These are phyloP conservation scores for Hordeum marinum DNA, from an alignment of 176 grass and related monocot genomes.

Conservation along the genomic window DNA sequence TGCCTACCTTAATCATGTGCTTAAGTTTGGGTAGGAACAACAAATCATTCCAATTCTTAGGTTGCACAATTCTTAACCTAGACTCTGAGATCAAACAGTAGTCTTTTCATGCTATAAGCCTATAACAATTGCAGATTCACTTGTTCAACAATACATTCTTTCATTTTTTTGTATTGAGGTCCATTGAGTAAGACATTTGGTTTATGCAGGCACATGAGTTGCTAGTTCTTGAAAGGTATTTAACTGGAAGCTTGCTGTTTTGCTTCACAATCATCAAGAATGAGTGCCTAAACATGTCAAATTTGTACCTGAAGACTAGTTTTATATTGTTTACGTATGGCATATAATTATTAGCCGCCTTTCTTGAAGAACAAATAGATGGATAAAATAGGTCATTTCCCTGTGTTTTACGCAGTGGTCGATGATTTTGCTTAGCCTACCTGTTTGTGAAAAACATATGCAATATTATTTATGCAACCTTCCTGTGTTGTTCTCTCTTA, in stretches of 20 bases:
- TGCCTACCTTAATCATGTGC: not conserved
- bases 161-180: conserved; percentile 20
- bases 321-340: conserved; percentile 25
- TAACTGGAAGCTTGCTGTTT: conserved; percentile 67
- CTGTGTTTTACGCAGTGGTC: not conserved
- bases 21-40: not conserved
- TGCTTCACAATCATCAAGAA: conserved; percentile 52
- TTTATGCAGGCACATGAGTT: conserved; percentile 90
- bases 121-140: not conserved
- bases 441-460: not conserved
- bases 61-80: not conserved
- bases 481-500: not conserved
- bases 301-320: conserved; percentile 27
- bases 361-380: conserved; percentile 22
- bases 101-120: not conserved
- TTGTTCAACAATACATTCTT: conserved; percentile 23
- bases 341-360: conserved; percentile 5
- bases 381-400: conserved; percentile 23
- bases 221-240: conserved; percentile 65
- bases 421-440: not conserved
- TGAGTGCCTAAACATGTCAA: conserved; percentile 39
- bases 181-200: conserved; percentile 54
- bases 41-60: not conserved
- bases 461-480: not conserved
- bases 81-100: not conserved